A percentile compares a stretch with the other conserved stretches of the same genome.
These are phyloP conservation scores for Wickerhamomyces strasburgensis DNA, from an alignment of 805 yeast genomes.

Conservation along the genomic window DNA sequence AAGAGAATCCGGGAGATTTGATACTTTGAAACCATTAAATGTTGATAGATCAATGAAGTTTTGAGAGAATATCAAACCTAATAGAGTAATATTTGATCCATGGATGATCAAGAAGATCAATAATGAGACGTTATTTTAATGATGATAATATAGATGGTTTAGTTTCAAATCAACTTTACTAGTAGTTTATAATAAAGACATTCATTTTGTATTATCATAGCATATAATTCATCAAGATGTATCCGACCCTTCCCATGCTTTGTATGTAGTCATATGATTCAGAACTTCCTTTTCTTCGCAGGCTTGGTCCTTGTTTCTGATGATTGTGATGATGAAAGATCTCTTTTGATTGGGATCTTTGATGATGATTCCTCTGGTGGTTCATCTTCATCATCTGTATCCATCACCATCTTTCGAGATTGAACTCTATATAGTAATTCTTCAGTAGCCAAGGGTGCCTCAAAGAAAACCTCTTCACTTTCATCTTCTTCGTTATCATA, in stretches of 20 bases:
- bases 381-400: slow-evolving; percentile 2
- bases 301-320: neutral
- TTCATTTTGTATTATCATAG: too few species aligned
- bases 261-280: neutral
- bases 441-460: too few species aligned
- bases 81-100: too few species aligned
- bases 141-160: too few species aligned
- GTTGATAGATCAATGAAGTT: slow-evolving; percentile 7
- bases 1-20: slow-evolving; percentile 17
- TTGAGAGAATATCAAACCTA: too few species aligned
- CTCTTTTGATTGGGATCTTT: slow-evolving; percentile 1
- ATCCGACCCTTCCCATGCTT: neutral
- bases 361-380: slow-evolving; percentile 13
- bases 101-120: too few species aligned
- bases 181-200: too few species aligned
- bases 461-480: neutral
- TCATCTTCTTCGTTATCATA: neutral
- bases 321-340: neutral
- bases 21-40: slow-evolving; percentile 19
- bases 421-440: too few species aligned
- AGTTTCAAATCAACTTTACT: too few species aligned
- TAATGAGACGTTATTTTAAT: too few species aligned
- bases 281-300: neutral
- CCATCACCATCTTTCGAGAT: neutral
- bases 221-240: neutral